These are phyloP conservation scores for Cupressus sempervirens DNA, from an alignment of 75 land plant genomes.

Conservation along the genomic window DNA sequence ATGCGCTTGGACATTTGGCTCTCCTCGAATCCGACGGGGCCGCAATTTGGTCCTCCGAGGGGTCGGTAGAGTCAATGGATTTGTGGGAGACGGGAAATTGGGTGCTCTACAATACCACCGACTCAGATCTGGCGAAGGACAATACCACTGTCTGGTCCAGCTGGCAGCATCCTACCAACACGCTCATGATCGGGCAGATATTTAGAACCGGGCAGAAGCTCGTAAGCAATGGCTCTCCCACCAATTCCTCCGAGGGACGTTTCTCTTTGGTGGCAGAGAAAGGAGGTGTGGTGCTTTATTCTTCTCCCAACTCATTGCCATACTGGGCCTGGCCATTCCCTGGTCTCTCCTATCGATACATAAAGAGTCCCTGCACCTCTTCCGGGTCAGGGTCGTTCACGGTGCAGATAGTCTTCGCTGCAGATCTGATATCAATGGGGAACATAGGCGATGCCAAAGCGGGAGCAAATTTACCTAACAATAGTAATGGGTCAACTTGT, in stretches of 20 bases:
- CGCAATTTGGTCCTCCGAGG: constrained; percentile 1
- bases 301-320: neutral
- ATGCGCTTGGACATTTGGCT: neutral
- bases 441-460: neutral
- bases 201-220: constrained; percentile 5
- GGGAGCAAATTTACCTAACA: neutral
- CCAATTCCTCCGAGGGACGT: neutral
- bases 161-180: constrained; percentile 1
- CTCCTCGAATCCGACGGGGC: neutral
- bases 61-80: neutral
- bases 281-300: neutral
- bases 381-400: neutral
- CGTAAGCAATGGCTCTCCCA: neutral
- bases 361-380: neutral
- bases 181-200: constrained; percentile 5
- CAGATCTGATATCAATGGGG: neutral
- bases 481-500: neutral
- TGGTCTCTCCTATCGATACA: constrained; percentile 1
- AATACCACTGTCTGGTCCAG: neutral
- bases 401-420: neutral
- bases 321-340: neutral
- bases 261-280: constrained; percentile 2
- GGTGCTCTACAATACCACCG: neutral
- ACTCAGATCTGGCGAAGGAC: neutral
- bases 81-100: neutral